Conservation (phyloP, 257 asterid genomes). For the Salvia rosmarinus region DNA sequence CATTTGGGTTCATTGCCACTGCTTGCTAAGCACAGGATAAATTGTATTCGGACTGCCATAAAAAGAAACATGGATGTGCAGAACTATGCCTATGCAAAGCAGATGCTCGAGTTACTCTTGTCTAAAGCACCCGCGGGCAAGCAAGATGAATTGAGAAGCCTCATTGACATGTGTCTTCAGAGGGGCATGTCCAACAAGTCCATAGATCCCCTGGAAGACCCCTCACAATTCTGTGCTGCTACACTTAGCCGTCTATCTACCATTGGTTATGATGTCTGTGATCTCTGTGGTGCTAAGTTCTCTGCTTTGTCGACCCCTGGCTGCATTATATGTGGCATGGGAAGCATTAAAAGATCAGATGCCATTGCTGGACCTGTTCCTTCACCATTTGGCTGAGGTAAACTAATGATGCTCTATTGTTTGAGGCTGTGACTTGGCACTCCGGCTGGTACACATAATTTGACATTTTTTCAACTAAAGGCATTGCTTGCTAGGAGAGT, state of each 20-base stretch:
- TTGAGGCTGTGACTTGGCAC: neutral
- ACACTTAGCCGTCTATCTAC: constrained; percentile 95
- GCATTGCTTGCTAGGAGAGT: neutral
- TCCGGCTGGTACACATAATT: neutral
- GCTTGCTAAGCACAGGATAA: constrained; percentile 93
- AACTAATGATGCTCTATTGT: neutral
- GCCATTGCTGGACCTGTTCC: constrained; percentile 90
- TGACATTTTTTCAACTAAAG: neutral
- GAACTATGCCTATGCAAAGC: constrained; percentile 88
- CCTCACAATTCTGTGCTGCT: constrained; percentile 96
- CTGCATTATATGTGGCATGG: constrained; percentile 99
- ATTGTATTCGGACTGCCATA: constrained; percentile 92
- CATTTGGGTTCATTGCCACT: constrained; percentile 97
- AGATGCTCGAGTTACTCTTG: constrained; percentile 91
- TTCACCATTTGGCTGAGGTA: constrained; percentile 79
- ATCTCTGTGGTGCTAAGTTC: constrained; percentile 96
- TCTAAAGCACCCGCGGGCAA: constrained; percentile 95
- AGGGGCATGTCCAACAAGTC: constrained; percentile 93
- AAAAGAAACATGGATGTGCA: constrained; percentile 98
- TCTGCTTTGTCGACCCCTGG: constrained; percentile 93
- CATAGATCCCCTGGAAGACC: constrained; percentile 94
- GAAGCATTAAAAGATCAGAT: constrained; percentile 97
- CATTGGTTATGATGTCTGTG: constrained; percentile 95
- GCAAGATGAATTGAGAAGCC: constrained; percentile 95
- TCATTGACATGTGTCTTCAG: constrained; percentile 85